Base-by-base conservation (phyloP, 2,329 filamentous ascomycete genomes). In the Colletotrichum musae region DNA sequence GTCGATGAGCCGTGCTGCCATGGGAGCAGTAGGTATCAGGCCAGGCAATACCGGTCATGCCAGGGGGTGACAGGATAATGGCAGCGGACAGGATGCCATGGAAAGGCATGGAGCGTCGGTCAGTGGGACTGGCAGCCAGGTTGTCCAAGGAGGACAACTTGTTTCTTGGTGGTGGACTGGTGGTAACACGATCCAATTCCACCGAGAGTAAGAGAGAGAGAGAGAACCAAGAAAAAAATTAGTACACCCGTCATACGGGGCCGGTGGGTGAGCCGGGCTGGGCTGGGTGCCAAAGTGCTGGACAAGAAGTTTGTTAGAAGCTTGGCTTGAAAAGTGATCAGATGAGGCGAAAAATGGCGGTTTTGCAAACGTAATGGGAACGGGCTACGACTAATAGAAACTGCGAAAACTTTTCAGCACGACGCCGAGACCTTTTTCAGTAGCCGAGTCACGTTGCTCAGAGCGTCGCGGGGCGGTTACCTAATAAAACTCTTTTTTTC, bases 331-430 rank as follows among this genome's bases (percentile, higher is more conserved):
- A 43, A 64, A 45, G 63, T 61, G 63, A 65, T 71, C 62, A 60
- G 58, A 67, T 70, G 70, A 68, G 68, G 70, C 67, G 70, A 68
- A 48, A 60, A 56, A 48, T 48, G 56, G 59, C 57, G 71, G 58
- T 57, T 70, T 72, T 61, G 64, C 66, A 75, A 78, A 75, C 73
- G 75, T 77, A 78, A 78, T 72, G 64, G 72, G 72, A 74, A 73
- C 67, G 58, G 43, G 10, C 32, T 57, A 48, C 57, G 67, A 70
- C 67, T 70, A 70, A 71, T 66, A 21, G 67, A 71, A 70, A 71
- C 48, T 47, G 61, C 47, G 48, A 70, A 70, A 70, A 63, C 52
- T 63, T 63, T 70, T 68, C 52, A 57, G 39, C 52, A 47, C 32
- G 47, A 52, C 54, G 61, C 66, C 66, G 54, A 68, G 54, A 65